Evolutionary conservation across 805 yeast genomes (phyloP), one percentile per base, ranked within the genome.

Genomic region (Ogataea paradorogensis): DNA sequence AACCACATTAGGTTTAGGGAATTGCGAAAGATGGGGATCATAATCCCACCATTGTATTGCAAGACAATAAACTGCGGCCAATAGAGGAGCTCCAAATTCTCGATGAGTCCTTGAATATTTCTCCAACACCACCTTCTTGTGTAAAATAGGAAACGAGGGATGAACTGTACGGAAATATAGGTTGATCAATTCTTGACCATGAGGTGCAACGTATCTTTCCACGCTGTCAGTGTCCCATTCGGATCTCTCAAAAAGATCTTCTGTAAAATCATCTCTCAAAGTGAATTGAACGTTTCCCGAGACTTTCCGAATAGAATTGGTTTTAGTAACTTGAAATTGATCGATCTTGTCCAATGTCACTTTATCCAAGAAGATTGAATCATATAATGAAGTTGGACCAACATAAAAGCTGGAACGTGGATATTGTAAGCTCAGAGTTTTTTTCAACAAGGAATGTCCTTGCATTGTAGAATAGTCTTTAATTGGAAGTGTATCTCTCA

Each of bases 11-110:
- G 97, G 97, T 49, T 86, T 84, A 0, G 89, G 81, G 39, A 76
- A 78, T 15, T 85, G 78, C 35, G 87, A 76, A 38, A 90, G 67
- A 44, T 76, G 80, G 2, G 95, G 84, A 53, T 82, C 90, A 58
- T 81, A 82, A 50, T 86, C 91, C 97, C 97, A 90, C 95, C 95
- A 88, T 58, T 87, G 91, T 30, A 86, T 74, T 0, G 97, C 95
- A 42, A 90, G 66, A 8, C 85, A 78, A 57, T 91, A 91, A 1
- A 91, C 95, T 0, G 96, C 85, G 0, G 97, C 97, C 33, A 91
- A 66, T 35, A 91, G 63, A 0, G 97, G 95, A 0, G 97, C 95
- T 38, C 93, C 80, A 52, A 91, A 80, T 61, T 91, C 98, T 33
- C 95, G 74, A 59, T 88, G 95, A 1, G 97, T 88, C 40, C 98